Evolutionary conservation across 2,329 filamentous ascomycete species (phyloP).

Genomic region (Diaporthe vexans): DNA sequence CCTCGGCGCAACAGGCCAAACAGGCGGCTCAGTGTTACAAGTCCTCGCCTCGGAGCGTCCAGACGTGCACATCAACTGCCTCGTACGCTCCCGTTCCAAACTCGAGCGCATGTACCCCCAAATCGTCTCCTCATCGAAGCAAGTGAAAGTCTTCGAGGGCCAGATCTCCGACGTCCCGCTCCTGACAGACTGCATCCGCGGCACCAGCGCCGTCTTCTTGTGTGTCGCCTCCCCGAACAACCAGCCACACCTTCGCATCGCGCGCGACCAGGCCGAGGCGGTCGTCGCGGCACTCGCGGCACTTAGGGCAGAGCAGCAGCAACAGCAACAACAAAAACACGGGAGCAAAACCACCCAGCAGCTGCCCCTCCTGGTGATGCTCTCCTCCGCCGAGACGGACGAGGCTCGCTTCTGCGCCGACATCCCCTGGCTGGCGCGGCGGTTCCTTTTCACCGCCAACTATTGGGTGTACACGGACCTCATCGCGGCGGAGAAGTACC

Average conservation of each 20-base stretch:
- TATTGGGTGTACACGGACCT: constrained; percentile 30
- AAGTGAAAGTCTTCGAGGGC: constrained; percentile 12
- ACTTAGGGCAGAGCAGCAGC: background rate
- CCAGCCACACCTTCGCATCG: constrained; percentile 27
- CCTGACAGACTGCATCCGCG: constrained; percentile 33
- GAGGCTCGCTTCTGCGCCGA: constrained; percentile 15
- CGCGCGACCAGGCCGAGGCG: constrained; percentile 35
- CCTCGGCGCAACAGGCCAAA: constrained; percentile 32
- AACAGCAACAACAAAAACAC: background rate
- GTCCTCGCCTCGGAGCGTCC: background rate
- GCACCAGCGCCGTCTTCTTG: constrained; percentile 31
- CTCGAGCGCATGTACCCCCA: constrained; percentile 22
- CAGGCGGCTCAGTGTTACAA: constrained; percentile 16
- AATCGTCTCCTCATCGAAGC: background rate
- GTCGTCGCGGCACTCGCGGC: constrained; percentile 24
- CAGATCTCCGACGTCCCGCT: background rate
- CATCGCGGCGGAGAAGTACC: constrained; percentile 19
- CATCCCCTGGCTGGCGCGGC: constrained; percentile 6
- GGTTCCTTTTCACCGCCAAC: constrained; percentile 21
- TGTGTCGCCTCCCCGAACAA: constrained; percentile 16
- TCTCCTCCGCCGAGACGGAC: constrained; percentile 34
- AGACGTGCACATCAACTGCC: constrained; percentile 13
- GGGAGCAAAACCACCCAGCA: background rate
- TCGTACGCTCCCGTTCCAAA: constrained; percentile 29
- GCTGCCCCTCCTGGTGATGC: constrained; percentile 26